Base-by-base conservation (phyloP, 2,329 filamentous ascomycete species). In the Epichloe sylvatica region DNA sequence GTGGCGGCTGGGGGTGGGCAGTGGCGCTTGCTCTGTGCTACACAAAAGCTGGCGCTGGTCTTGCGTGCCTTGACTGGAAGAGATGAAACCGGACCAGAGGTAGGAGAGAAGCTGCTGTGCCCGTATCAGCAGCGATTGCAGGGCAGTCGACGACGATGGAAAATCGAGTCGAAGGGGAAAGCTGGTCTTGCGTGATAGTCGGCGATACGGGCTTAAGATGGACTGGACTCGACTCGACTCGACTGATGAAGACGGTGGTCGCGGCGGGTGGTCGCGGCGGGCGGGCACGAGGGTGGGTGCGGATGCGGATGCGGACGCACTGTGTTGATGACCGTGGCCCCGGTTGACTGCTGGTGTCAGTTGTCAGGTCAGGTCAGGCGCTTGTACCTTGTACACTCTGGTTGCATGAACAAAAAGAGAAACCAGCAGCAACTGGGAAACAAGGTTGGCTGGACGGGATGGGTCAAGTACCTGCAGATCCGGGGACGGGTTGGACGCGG, bases 391-490 rank as follows among this genome's bases (percentile, higher is more conserved):
- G 30, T 11, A 4, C 30, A 30, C 8, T 30, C 25, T 21, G 42
- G 21, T n/a, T 44, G 42, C 46, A 49, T 42, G 41, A 45, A 48
- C 41, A 19, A 37, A n/a, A 33, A 15, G 11, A 19, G 33, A 43
- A 17, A 33, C 44, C 36, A 23, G 39, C 15, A 17, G 36, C 17
- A 13, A 39, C 19, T 45, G 45, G 45, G 17, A 15, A 37, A 23
- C 25, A 40, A 21, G 46, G 17, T 33, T 42, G 38, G 43, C 21
- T 45, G 30, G 48, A 46, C 38, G 43, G 41, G 46, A 51, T 45
- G 53, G 50, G 52, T 37, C 40, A 43, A 54, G 52, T 56, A 52
- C 55, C 55, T 58, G 54, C 55, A 57, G 55, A 54, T 57, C 54
- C 55, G 48, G 50, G 45, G 49, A 50, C 51, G 53, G 49, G 4